Evolutionary conservation across 768 basidiomycete species (phyloP), one percentile per base, ranked within the genome.

Genomic region (Lanmaoa rubissima): DNA sequence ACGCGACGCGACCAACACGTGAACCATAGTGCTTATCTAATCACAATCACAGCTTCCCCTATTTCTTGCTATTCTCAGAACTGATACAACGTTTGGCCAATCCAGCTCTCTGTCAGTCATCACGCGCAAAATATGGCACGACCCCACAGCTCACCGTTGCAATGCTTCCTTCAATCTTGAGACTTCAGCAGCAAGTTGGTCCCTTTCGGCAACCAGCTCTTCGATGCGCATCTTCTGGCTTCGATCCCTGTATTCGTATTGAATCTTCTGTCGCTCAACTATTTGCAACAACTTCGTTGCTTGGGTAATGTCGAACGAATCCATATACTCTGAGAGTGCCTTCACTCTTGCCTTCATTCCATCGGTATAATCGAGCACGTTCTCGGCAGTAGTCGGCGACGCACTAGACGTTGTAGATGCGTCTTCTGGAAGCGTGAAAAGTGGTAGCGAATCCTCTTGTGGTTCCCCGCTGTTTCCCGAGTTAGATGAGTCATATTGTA

Each of bases 1-100:
- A 54, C 66, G 65, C 61, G 69, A 73, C 66, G 53, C 51, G 67
- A 61, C 56, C 3, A 31, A 19, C 67, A 68, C 67, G 67, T 68
- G 67, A 56, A 1, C 48, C 2, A 66, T 13, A 40, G 1, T 47
- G 60, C 57, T 69, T 69, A 69, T 64, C 61, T 69, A 69, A 69
- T 58, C 53, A 57, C 24, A 31, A 38, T 6, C 13, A 3, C 38
- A 9, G 28, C 28, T 31, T 31, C 11, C 10, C 34, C 47, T 21
- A 62, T 42, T 39, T 49, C 60, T 19, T 57, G 53, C 36, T 51
- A 9, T 40, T 51, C 57, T 62, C 45, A 19, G 50, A 58, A 2
- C 63, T 61, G 7, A 31, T 31, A 31, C 28, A 40, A 16, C 3
- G 48, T 50, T 24, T 28, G 36, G 16, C 34, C 28, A 28, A 3